These are phyloP conservation scores for Tulasnella sp. DNA, from an alignment of 768 basidiomycete genomes.

Conservation along the genomic window DNA sequence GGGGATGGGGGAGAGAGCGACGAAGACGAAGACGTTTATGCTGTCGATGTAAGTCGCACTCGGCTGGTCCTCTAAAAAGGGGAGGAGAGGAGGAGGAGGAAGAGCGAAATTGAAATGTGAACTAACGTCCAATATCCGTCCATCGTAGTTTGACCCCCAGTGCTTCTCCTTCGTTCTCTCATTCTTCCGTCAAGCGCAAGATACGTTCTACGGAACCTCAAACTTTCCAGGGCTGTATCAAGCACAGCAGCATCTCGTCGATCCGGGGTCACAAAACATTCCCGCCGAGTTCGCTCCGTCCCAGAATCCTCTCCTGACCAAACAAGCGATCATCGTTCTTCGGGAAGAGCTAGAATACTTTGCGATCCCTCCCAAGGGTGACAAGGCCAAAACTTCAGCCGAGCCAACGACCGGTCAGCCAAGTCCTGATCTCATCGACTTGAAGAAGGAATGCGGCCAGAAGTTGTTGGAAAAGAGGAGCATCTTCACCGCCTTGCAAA, in stretches of 20 bases:
- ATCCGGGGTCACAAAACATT: slow-evolving; percentile 46
- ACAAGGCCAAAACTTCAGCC: slow-evolving; percentile 55
- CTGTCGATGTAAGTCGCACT: slow-evolving; percentile 80
- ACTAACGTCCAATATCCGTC: slow-evolving; percentile 29
- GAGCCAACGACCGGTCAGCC: slow-evolving; percentile 75
- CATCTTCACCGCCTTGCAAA: slow-evolving; percentile 96
- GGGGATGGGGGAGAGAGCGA: slow-evolving; percentile 77
- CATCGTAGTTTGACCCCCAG: slow-evolving; percentile 87
- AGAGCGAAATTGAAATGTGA: slow-evolving; percentile 28
- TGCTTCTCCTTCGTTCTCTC: slow-evolving; percentile 92
- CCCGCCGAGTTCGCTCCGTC: slow-evolving; percentile 62
- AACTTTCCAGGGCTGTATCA: slow-evolving; percentile 70
- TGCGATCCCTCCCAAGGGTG: slow-evolving; percentile 80
- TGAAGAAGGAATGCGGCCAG: slow-evolving; percentile 86
- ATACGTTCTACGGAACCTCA: slow-evolving; percentile 88
- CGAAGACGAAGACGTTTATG: slow-evolving; percentile 91
- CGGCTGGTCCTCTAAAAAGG: not conserved
- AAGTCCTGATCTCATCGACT: slow-evolving; percentile 71
- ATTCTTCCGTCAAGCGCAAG: slow-evolving; percentile 88
- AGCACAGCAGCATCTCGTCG: slow-evolving; percentile 79
- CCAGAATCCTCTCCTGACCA: slow-evolving; percentile 90
- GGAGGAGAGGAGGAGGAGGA: not conserved
- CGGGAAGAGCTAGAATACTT: slow-evolving; percentile 99
- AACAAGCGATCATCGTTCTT: slow-evolving; percentile 98
- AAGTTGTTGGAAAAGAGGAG: slow-evolving; percentile 86